Evolutionary conservation across 2,329 filamentous ascomycete genomes (phyloP).

Genomic region (Monilinia polystroma): DNA sequence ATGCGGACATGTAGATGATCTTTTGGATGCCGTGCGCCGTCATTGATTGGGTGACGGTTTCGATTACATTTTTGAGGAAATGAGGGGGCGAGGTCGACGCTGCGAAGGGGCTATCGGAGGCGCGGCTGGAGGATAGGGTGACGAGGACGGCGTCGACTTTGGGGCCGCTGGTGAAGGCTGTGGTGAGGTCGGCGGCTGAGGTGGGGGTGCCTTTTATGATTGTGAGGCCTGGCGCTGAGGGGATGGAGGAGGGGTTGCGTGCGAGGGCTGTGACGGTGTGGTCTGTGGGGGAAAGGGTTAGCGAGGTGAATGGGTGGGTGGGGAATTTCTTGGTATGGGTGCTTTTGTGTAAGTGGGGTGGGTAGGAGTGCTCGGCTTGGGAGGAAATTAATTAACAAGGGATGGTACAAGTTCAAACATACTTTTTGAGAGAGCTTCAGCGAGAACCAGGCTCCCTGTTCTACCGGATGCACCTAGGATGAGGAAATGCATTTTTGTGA

Average conservation of each 20-base stretch:
- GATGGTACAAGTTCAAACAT: neutral
- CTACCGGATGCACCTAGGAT: constrained; percentile 48
- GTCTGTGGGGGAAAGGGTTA: constrained; percentile 31
- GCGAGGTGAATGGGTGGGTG: neutral
- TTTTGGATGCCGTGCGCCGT: constrained; percentile 42
- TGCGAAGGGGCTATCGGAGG: constrained; percentile 50
- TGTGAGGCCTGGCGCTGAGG: constrained; percentile 41
- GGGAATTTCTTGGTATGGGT: neutral
- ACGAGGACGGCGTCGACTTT: constrained; percentile 46
- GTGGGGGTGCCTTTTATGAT: constrained; percentile 41
- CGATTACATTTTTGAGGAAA: constrained; percentile 13
- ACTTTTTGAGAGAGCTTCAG: constrained; percentile 41
- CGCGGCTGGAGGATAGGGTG: constrained; percentile 50
- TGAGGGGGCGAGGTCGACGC: constrained; percentile 27
- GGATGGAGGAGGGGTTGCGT: constrained; percentile 43
- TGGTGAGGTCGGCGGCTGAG: neutral
- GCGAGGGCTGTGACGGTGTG: constrained; percentile 50
- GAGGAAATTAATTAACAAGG: neutral
- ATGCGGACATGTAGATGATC: constrained; percentile 51
- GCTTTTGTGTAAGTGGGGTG: neutral
- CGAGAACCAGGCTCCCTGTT: constrained; percentile 47
- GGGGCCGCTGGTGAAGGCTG: constrained; percentile 28
- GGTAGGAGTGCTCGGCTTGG: neutral
- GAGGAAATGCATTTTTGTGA: constrained; percentile 46
- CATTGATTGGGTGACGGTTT: constrained; percentile 39